A percentile compares a stretch with the other conserved stretches of the same genome.
These are phyloP conservation scores for Protomyces inundatus DNA, from an alignment of 1,139 yeast species.

Conservation along the genomic window DNA sequence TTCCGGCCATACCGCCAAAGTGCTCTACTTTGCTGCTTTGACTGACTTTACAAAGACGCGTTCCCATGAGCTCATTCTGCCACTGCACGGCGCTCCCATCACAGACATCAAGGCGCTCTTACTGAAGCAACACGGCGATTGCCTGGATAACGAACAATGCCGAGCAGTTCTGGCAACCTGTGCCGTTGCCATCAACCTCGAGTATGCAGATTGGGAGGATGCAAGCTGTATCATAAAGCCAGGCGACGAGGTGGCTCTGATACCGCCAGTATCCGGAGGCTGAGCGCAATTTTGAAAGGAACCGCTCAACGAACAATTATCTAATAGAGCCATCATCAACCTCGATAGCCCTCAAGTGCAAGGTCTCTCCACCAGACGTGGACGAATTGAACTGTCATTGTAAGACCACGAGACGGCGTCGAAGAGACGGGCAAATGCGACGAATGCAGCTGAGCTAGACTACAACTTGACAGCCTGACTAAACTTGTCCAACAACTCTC, in stretches of 20 bases:
- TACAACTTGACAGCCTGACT: not conserved
- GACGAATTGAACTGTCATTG: too few relatives aligned
- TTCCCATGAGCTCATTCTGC: not conserved
- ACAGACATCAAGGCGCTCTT: not conserved
- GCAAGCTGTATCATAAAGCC: not conserved
- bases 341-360: too few relatives aligned
- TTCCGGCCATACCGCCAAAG: not conserved
- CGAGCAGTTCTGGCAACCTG: not conserved
- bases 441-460: too few relatives aligned
- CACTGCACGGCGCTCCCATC: not conserved
- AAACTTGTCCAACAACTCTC: constrained; percentile 2
- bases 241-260: constrained; percentile 20
- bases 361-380: too few relatives aligned
- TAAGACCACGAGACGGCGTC: too few relatives aligned
- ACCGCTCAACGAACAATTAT: too few relatives aligned
- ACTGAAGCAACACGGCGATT: not conserved
- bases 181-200: constrained; percentile 18
- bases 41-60: constrained; percentile 3
- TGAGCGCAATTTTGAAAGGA: not conserved
- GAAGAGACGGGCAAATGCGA: too few relatives aligned
- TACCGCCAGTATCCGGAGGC: constrained; percentile 24
- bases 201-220: constrained; percentile 7
- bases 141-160: not conserved
- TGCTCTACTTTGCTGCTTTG: constrained; percentile 15
- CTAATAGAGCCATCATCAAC: too few relatives aligned